Base-by-base conservation (phyloP, 1,139 yeast genomes). In the Yamadazyma jaroonii region DNA sequence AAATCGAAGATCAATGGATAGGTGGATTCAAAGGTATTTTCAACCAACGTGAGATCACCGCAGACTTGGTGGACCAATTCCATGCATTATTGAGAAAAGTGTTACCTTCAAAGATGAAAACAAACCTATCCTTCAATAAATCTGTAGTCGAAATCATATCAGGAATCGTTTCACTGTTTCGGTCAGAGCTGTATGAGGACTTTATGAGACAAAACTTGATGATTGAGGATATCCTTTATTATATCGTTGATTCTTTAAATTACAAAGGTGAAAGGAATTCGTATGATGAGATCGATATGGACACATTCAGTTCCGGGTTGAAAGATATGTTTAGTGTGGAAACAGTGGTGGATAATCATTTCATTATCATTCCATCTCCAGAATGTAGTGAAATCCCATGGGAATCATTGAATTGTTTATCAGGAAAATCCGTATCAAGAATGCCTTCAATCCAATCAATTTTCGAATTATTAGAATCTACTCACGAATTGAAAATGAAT, bases 1-100 rank as follows among this genome's bases (percentile, higher is more conserved):
- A 67, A 29, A 74, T 87, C 11, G 92, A 88, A 45, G 57, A 61
- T 22, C 64, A 67, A 41, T 88, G 96, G 95, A 59, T 90, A 32
- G 90, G 95, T n/a, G 95, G 95, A 0, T 84, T 88, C 46, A 62
- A 63, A 31, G 82, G 90, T 0, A 52, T 86, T 2, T 83, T 87
- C 51, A 59, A 64, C 12, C 22, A 29, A 10, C 3, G 9, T 9
- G 10, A 17, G 8, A 25, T 27, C 4, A 5, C 29, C 2, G 3
- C 14, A 9, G 29, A 17, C 5, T 26, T 37, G 9, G n/a, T 23
- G 3, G 31, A 36, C 3, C 17, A 36, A 13, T 37, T 42, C 37
- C 25, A 28, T 9, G 22, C 24, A 6, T 3, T 39, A 5, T 10
- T 43, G 6, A 23, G 54, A 46, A 26, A 34, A 31, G 10, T 32